Percentiles rank a stretch among this genome's conserved stretches.
These are phyloP conservation scores for Naematelia aurantialba DNA, from an alignment of 768 basidiomycete species.

Conservation along the genomic window DNA sequence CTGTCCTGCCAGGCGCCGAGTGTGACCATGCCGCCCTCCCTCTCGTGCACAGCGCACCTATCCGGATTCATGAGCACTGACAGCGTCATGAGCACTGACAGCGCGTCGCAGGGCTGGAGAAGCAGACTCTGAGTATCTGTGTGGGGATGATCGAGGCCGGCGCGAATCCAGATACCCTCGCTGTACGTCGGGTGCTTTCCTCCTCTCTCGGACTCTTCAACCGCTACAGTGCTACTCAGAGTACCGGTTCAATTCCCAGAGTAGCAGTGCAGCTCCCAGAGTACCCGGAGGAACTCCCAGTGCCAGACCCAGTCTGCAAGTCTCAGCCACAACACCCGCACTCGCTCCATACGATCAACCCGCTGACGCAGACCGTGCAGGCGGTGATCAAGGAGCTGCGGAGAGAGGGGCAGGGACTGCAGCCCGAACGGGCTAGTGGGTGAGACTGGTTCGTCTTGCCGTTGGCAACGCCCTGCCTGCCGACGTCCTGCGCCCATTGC, in stretches of 20 bases:
- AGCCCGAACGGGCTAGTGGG: not conserved
- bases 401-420: conserved; percentile 58
- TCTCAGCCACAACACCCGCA: too few relatives aligned
- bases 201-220: conserved; percentile 4
- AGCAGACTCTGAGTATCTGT: conserved; percentile 86
- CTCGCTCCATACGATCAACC: not conserved
- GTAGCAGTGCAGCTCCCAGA: too few relatives aligned
- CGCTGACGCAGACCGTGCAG: conserved; percentile 50
- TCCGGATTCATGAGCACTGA: too few relatives aligned
- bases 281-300: too few relatives aligned
- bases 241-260: too few relatives aligned
- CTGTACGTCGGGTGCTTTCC: conserved; percentile 57
- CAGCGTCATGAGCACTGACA: not conserved
- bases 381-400: conserved; percentile 80
- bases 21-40: too few relatives aligned
- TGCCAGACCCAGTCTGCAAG: too few relatives aligned
- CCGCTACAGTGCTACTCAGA: too few relatives aligned
- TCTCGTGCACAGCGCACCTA: too few relatives aligned
- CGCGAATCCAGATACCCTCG: conserved; percentile 85
- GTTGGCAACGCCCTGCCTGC: too few relatives aligned
- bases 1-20: not conserved
- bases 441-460: not conserved
- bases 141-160: conserved; percentile 88
- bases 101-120: conserved; percentile 60
- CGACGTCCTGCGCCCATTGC: too few relatives aligned